Base-by-base conservation (phyloP, 2,329 filamentous ascomycete species). In the Tolypocladium tropicale region DNA sequence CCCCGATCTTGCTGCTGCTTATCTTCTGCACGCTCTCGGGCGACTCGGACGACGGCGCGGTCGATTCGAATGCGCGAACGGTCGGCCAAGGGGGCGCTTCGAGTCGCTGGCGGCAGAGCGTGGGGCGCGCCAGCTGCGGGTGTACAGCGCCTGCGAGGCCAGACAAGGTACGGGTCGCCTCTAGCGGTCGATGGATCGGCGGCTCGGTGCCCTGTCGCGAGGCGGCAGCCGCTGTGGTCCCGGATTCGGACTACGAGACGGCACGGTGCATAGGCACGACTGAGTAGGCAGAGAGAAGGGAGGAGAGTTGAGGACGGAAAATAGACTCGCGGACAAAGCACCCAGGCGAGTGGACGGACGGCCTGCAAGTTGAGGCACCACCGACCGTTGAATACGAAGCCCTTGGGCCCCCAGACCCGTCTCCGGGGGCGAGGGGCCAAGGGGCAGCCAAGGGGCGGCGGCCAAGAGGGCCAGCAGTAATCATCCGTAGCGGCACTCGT, bases 171-270 rank as follows among this genome's bases (percentile, higher is more conserved):
- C n/a, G n/a, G n/a, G n/a, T n/a, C n/a, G 51, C 36, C 51, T 53
- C 50, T 51, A 21, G 43, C 39, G 30, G 6, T 18, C 10, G 46
- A 39, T 21, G 43, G 55, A 56, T 56, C 55, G 52, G 58, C 43
- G 43, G 41, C 14, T 16, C 18, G 52, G 23, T 25, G 25, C 43
- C 43, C 53, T 39, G 53, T 51, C 33, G 53, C 41, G 30, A 32
- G 43, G 25, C 53, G 53, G 43, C 34, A 54, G 34, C 39, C 34
- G 34, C 50, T 30, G 50, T 39, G 50, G 34, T 25, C 46, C 28
- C 43, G 46, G 28, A 32, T 30, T n/a, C 46, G 46, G 46, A 12
- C 21, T 32, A 14, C 46, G 43, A 28, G 30, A 30, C 14, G 28
- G 2, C 28, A 25, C 9, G 12, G 43, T 18, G 43, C 25, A 48